Conservation (phyloP, 1,284 basidiomycete genomes). For the Veloboletus limbatus region DNA sequence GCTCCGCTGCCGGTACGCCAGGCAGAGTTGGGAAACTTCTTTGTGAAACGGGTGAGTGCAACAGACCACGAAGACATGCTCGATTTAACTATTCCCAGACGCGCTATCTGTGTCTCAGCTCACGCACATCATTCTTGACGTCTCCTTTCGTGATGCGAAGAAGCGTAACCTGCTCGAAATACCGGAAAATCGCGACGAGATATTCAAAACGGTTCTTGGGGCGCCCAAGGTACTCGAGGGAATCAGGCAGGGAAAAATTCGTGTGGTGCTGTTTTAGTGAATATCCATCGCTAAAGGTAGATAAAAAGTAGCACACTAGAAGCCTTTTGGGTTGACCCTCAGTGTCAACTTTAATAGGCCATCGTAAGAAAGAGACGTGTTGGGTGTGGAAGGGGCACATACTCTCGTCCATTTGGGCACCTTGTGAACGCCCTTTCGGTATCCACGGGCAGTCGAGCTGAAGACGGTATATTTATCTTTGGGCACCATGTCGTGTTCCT, state of each 20-base stretch:
- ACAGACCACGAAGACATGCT: slow-evolving; percentile 2
- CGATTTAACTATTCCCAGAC: slow-evolving; percentile 43
- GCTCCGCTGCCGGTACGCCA: slow-evolving; percentile 79
- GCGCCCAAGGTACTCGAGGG: slow-evolving; percentile 57
- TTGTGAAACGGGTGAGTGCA: slow-evolving; percentile 62
- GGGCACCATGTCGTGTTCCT: slow-evolving; percentile 84
- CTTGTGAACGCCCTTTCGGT: slow-evolving; percentile 94
- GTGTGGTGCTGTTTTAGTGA: slow-evolving; percentile 69
- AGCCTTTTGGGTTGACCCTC: slow-evolving; percentile 85
- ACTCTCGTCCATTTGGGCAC: slow-evolving; percentile 94
- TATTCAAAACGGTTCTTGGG: slow-evolving; percentile 73
- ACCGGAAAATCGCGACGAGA: slow-evolving; percentile 75
- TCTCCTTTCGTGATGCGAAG: slow-evolving; percentile 69
- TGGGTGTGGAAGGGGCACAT: slow-evolving; percentile 32
- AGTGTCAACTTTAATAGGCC: slow-evolving; percentile 62
- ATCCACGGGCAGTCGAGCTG: slow-evolving; percentile 66
- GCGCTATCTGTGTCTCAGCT: slow-evolving; percentile 67
- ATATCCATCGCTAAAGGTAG: not conserved
- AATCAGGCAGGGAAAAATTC: slow-evolving; percentile 68
- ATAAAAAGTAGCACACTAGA: slow-evolving; percentile 55
- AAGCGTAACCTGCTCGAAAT: slow-evolving; percentile 74
- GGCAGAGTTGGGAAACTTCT: slow-evolving; percentile 78
- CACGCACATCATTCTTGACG: slow-evolving; percentile 78
- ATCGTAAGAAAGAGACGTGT: slow-evolving; percentile 13
- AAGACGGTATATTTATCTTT: slow-evolving; percentile 97